Percentiles rank a stretch among this genome's conserved stretches.
These are phyloP conservation scores for Dipodascopsis uninucleata DNA, from an alignment of 805 yeast species.

Conservation along the genomic window DNA sequence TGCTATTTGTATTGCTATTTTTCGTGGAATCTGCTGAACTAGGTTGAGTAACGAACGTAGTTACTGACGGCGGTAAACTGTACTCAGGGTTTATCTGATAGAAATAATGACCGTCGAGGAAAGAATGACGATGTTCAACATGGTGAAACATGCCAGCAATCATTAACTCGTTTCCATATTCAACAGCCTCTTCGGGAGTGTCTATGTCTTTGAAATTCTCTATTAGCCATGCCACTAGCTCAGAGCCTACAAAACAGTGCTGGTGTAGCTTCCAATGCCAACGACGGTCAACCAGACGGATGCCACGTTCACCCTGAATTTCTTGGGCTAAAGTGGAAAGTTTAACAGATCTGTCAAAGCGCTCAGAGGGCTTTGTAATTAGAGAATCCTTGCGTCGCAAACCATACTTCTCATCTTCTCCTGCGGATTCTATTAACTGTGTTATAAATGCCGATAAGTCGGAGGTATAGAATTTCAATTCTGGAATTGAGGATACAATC, in stretches of 20 bases:
- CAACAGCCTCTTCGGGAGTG: slow-evolving; percentile 77
- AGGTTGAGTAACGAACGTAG: slow-evolving; percentile 2
- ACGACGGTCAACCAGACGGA: slow-evolving; percentile 68
- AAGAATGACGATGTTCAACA: slow-evolving; percentile 76
- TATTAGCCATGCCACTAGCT: slow-evolving; percentile 79
- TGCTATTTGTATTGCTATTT: too few species aligned
- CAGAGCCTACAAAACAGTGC: slow-evolving; percentile 80
- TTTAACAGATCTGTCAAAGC: slow-evolving; percentile 49
- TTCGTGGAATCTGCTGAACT: too few species aligned
- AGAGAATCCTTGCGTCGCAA: slow-evolving; percentile 40
- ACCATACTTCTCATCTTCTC: slow-evolving; percentile 29
- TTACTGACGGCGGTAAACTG: slow-evolving; percentile 6
- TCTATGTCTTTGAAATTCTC: slow-evolving; percentile 75
- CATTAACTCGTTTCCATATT: slow-evolving; percentile 76
- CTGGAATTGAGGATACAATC: slow-evolving; percentile 58
- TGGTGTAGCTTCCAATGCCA: slow-evolving; percentile 87
- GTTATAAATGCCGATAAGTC: slow-evolving; percentile 63
- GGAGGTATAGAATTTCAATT: slow-evolving; percentile 83
- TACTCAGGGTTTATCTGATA: slow-evolving; percentile 65
- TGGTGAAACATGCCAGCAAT: slow-evolving; percentile 68
- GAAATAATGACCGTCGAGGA: slow-evolving; percentile 90
- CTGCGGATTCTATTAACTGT: slow-evolving; percentile 46
- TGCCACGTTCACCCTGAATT: slow-evolving; percentile 57
- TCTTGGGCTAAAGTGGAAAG: slow-evolving; percentile 56
- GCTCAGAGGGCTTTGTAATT: slow-evolving; percentile 33